phyloP scores from a whole-genome alignment of 2,329 filamentous ascomycete species.

The Colletotrichum phormii region DNA sequence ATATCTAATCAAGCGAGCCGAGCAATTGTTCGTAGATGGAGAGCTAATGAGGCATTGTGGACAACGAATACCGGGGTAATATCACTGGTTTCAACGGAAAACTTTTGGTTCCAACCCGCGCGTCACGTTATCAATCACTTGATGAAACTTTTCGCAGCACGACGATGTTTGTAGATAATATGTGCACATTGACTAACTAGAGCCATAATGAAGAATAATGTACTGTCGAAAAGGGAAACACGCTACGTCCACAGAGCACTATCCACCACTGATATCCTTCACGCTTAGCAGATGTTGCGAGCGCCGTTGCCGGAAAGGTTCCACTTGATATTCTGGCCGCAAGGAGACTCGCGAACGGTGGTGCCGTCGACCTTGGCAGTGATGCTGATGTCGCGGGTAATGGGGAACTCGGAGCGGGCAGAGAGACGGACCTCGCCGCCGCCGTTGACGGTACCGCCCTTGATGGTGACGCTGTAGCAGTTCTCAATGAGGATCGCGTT shows the following conservation, averaged over 20 bases:
- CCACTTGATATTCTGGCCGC: conserved; percentile 64
- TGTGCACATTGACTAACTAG: conserved; percentile 1
- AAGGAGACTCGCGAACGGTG: conserved; percentile 64
- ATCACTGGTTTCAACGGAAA: too few relatives aligned
- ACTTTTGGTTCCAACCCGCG: neutral
- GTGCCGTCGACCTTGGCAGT: conserved; percentile 60
- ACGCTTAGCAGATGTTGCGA: conserved; percentile 53
- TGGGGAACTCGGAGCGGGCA: conserved; percentile 65
- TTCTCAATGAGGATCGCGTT: conserved; percentile 70
- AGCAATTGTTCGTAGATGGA: neutral
- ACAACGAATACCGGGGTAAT: too few relatives aligned
- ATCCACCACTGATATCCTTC: neutral
- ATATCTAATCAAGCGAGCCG: neutral
- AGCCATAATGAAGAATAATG: conserved; percentile 3
- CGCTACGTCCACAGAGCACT: neutral
- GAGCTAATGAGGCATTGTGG: neutral
- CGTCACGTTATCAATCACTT: neutral
- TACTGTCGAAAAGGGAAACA: conserved; percentile 8
- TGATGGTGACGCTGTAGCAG: conserved; percentile 66
- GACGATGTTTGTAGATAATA: neutral
- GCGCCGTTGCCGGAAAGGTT: conserved; percentile 58
- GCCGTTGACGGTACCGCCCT: conserved; percentile 61
- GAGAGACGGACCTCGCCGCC: conserved; percentile 67
- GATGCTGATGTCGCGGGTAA: conserved; percentile 63
- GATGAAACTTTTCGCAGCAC: neutral